Conservation (phyloP, 208 protist genomes). For the Crithidia bombi region DNA sequence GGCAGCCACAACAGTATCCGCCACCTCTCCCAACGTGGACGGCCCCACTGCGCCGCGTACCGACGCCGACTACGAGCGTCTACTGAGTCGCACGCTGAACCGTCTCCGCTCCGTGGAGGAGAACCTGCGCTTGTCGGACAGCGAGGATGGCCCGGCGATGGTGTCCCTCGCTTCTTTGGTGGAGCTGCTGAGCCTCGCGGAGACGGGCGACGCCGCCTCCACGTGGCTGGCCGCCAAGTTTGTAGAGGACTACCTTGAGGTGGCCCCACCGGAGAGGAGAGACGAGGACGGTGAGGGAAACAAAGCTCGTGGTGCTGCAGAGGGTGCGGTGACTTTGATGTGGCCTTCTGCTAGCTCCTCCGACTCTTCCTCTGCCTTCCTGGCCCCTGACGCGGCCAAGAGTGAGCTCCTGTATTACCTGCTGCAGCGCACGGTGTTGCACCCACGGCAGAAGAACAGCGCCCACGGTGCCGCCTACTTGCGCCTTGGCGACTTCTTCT, state of each 20-base stretch:
- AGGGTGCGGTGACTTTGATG: slow-evolving; percentile 13
- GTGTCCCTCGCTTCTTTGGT: slow-evolving; percentile 48
- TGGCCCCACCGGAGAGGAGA: slow-evolving; percentile 45
- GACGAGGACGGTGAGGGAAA: neutral
- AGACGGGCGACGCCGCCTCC: slow-evolving; percentile 46
- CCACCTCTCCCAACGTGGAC: neutral
- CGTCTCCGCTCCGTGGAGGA: slow-evolving; percentile 26
- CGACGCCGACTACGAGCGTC: slow-evolving; percentile 21
- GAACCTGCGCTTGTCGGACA: slow-evolving; percentile 24
- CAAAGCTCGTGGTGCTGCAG: neutral
- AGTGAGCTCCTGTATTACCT: slow-evolving; percentile 52
- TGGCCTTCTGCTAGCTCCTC: slow-evolving; percentile 1
- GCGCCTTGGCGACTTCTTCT: slow-evolving; percentile 77
- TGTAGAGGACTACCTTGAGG: slow-evolving; percentile 41
- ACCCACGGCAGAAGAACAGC: slow-evolving; percentile 14
- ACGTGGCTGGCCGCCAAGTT: slow-evolving; percentile 40
- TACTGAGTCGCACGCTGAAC: slow-evolving; percentile 12
- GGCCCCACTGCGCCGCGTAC: slow-evolving; percentile 10
- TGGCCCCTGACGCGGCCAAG: slow-evolving; percentile 55
- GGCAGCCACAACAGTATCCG: neutral
- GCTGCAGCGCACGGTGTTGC: slow-evolving; percentile 38
- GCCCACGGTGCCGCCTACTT: slow-evolving; percentile 44
- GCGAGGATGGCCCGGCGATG: slow-evolving; percentile 19
- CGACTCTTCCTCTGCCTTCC: slow-evolving; percentile 8
- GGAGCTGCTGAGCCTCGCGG: slow-evolving; percentile 56